These are phyloP conservation scores for Tulasnella sp. DNA, from an alignment of 768 basidiomycete species.

Conservation along the genomic window DNA sequence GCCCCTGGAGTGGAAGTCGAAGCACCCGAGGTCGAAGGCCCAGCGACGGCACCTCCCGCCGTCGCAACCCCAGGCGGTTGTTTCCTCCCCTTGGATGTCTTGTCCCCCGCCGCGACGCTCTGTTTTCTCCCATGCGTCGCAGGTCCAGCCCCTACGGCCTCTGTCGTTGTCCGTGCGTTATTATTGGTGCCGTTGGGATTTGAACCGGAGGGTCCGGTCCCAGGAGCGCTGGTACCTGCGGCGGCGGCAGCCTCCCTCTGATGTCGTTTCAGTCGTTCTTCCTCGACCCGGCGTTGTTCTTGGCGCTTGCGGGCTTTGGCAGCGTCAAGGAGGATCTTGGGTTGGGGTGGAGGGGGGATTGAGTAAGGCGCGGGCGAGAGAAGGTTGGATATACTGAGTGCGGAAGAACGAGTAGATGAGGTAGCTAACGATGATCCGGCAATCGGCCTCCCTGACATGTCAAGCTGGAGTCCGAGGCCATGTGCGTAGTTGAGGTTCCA, in stretches of 20 bases:
- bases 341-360: constrained; percentile 23
- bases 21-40: constrained; percentile 20
- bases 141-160: neutral
- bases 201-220: constrained; percentile 2
- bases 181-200: constrained; percentile 14
- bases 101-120: constrained; percentile 9
- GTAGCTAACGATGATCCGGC: neutral
- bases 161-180: constrained; percentile 9
- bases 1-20: constrained; percentile 4
- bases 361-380: constrained; percentile 32
- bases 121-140: constrained; percentile 22
- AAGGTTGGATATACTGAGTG: constrained; percentile 30
- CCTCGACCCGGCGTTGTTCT: constrained; percentile 25
- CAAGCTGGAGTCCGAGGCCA: constrained; percentile 31
- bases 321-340: constrained; percentile 33
- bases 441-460: constrained; percentile 1
- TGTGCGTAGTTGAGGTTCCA: constrained; percentile 25
- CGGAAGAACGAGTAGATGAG: constrained; percentile 5
- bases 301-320: constrained; percentile 32
- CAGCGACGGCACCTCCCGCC: constrained; percentile 21
- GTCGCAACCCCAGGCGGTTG: constrained; percentile 2
- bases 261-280: constrained; percentile 29
- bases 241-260: constrained; percentile 24
- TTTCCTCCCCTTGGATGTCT: constrained; percentile 29
- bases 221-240: constrained; percentile 3